phyloP scores from a whole-genome alignment of 2,329 filamentous ascomycete species.

The Pestalotiopsis sp. region DNA sequence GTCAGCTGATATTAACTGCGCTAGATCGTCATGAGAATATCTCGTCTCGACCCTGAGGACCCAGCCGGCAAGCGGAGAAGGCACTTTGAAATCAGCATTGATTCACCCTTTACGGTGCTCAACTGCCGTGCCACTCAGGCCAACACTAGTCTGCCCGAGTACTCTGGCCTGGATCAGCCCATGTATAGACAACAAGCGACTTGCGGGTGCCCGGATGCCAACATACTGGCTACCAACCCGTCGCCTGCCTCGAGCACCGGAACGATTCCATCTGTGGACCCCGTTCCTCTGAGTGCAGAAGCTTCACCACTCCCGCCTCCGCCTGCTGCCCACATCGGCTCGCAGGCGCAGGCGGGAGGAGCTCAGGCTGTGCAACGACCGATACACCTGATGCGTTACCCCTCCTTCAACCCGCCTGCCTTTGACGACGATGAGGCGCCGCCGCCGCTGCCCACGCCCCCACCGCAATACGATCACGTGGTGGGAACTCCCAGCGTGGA shows the following conservation, averaged over 20 bases:
- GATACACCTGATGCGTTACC: conserved; percentile 80
- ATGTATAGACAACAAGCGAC: conserved; percentile 47
- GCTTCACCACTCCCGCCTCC: conserved; percentile 43
- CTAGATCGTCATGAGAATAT: conserved; percentile 89
- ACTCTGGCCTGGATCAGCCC: conserved; percentile 57
- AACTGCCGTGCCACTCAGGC: conserved; percentile 91
- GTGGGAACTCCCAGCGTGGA: conserved; percentile 69
- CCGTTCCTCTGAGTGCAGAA: conserved; percentile 22
- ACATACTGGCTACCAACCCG: conserved; percentile 51
- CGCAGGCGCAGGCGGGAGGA: conserved; percentile 28
- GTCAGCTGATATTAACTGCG: conserved; percentile 8
- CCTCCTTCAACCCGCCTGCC: conserved; percentile 84
- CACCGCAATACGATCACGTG: conserved; percentile 80
- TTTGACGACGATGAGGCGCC: conserved; percentile 82
- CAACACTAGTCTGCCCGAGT: conserved; percentile 83
- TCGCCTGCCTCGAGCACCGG: conserved; percentile 66
- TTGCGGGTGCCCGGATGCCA: conserved; percentile 56
- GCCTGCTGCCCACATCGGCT: conserved; percentile 54
- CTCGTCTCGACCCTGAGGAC: conserved; percentile 77
- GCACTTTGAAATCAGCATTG: conserved; percentile 95
- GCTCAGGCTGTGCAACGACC: conserved; percentile 45
- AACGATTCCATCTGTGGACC: conserved; percentile 42
- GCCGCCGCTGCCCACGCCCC: conserved; percentile 69
- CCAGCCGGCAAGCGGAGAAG: conserved; percentile 70
- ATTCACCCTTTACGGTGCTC: conserved; percentile 90